Evolutionary conservation across 2,329 filamentous ascomycete genomes (phyloP).

Genomic region (Fusarium tupiense): DNA sequence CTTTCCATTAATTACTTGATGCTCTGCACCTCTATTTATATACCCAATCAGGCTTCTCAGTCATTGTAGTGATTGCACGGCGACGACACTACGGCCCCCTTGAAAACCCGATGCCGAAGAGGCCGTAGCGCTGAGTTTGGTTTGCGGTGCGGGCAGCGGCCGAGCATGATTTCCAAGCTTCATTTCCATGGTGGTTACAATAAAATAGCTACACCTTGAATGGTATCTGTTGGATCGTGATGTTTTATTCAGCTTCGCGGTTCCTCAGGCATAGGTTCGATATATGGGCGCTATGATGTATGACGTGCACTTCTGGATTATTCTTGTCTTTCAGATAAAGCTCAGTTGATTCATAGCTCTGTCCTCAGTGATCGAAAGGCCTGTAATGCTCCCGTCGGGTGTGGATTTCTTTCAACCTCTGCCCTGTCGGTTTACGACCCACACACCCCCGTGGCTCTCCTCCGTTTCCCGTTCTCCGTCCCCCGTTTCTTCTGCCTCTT

Average conservation of each 20-base stretch:
- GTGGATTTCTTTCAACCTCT: background rate
- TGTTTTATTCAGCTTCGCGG: background rate
- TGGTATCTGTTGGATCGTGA: no score
- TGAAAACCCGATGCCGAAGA: constrained; percentile 29
- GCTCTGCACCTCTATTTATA: background rate
- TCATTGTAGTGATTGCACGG: background rate
- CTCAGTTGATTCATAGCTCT: background rate
- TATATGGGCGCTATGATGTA: background rate
- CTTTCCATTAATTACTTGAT: background rate
- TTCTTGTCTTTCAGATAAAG: background rate
- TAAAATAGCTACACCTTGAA: background rate
- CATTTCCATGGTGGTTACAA: background rate
- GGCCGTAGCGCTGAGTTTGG: constrained; percentile 18
- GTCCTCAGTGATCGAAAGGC: background rate
- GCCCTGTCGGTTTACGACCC: constrained; percentile 33
- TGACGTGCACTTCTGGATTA: background rate
- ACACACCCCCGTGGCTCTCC: constrained; percentile 34
- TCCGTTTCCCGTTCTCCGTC: constrained; percentile 35
- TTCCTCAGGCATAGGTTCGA: background rate
- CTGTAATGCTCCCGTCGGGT: background rate
- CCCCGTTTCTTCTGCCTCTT: constrained; percentile 28
- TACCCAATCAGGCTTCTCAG: background rate
- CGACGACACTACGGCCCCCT: constrained; percentile 7
- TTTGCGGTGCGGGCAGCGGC: constrained; percentile 21
- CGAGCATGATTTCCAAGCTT: constrained; percentile 1